Percentiles rank a stretch among this genome's conserved stretches.
Evolutionary conservation across 164 flowering plant species (phyloP).

Genomic region (Malania oleifera): DNA sequence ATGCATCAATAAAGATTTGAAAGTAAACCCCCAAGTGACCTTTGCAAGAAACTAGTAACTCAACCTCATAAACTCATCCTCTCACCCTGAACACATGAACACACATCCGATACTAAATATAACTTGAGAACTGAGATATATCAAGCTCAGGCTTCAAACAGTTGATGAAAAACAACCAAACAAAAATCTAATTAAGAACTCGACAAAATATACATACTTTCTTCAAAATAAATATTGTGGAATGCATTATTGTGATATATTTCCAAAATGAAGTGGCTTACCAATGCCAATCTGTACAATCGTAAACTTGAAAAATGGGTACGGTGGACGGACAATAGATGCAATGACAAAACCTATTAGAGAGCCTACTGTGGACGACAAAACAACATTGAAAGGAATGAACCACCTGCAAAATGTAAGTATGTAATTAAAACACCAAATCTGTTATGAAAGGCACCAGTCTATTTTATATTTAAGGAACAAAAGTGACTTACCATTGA

Average conservation of each 20-base stretch:
- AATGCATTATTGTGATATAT: neutral
- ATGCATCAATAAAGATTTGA: too few species aligned
- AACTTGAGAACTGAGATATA: too few species aligned
- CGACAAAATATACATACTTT: too few species aligned
- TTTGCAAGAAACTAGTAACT: too few species aligned
- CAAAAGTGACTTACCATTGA: conserved; percentile 53
- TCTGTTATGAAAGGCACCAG: too few species aligned
- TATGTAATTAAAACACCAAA: neutral
- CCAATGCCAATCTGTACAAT: conserved; percentile 90
- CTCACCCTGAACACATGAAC: too few species aligned
- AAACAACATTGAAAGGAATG: conserved; percentile 81
- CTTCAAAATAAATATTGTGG: neutral
- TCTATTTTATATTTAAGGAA: neutral
- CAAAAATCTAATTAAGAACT: too few species aligned
- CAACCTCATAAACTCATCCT: too few species aligned
- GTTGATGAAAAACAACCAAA: too few species aligned
- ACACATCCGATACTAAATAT: too few species aligned
- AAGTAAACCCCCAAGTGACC: too few species aligned
- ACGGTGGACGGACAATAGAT: conserved; percentile 68
- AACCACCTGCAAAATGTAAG: conserved; percentile 74
- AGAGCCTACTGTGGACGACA: conserved; percentile 73
- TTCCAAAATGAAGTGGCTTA: conserved; percentile 19
- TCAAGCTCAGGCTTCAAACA: too few species aligned
- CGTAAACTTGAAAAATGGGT: conserved; percentile 91
- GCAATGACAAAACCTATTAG: conserved; percentile 79